These are phyloP conservation scores for Xenosphaeropsis pyriputrescens DNA, from an alignment of 2,329 filamentous ascomycete genomes.

Conservation along the genomic window DNA sequence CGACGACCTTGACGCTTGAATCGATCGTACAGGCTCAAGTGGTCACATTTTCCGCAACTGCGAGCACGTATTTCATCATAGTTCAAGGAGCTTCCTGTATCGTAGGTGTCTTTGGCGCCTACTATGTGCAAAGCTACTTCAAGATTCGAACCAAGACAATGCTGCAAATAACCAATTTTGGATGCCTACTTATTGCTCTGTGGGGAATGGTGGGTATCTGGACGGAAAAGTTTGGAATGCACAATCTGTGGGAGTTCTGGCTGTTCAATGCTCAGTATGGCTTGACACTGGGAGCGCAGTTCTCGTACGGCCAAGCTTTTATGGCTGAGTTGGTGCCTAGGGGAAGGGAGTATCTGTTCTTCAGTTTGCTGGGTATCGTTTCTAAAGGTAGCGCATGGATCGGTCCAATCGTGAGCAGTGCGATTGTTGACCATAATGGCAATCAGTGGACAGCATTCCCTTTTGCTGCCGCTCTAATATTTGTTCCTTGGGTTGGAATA, in stretches of 20 bases:
- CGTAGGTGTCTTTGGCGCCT: conserved; percentile 12
- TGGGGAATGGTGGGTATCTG: conserved; percentile 18
- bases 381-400: conserved; percentile 17
- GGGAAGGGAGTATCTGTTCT: conserved; percentile 17
- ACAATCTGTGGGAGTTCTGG: conserved; percentile 18
- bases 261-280: conserved; percentile 13
- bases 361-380: conserved; percentile 17
- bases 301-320: conserved; percentile 16
- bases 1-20: conserved; percentile 12
- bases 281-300: conserved; percentile 13
- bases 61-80: conserved; percentile 15
- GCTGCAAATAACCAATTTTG: conserved; percentile 14
- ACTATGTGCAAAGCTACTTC: conserved; percentile 12
- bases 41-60: conserved; percentile 13
- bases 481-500: conserved; percentile 15
- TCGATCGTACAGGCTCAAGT: conserved; percentile 15
- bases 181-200: conserved; percentile 10
- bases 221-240: conserved; percentile 14
- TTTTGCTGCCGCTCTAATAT: conserved; percentile 13
- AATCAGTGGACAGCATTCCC: conserved; percentile 15
- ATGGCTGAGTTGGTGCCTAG: conserved; percentile 16
- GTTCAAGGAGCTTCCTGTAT: conserved; percentile 13
- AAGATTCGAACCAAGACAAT: conserved; percentile 15
- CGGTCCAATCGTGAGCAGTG: conserved; percentile 15
- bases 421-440: conserved; percentile 14